Base-by-base conservation (phyloP, 2,329 filamentous ascomycete genomes). In the Dichotomopilus funicola region DNA sequence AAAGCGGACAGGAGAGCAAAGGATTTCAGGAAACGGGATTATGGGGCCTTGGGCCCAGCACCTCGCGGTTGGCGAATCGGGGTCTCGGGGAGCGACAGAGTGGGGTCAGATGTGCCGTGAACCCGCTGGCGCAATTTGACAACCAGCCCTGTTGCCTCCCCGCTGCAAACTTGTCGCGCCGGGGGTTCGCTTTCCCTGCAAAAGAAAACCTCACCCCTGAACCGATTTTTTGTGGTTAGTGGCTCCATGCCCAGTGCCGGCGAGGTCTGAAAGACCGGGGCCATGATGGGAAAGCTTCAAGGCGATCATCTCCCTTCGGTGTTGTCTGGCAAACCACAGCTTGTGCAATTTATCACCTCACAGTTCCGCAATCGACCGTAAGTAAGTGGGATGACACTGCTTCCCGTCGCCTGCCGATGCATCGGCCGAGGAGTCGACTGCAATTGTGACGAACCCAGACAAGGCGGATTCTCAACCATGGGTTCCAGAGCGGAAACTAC, bases 41-140 rank as follows among this genome's bases (percentile, higher is more conserved):
- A 31, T 43, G n/a, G 44, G 31, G 42, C 27, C 19, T 27, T 27
- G 19, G 19, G 19, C 19, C 19, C 19, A 27, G 48, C 19, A 43
- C 12, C 43, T 8, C 9, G 40, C 9, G 27, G 44, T 55, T 51
- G 56, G 31, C 56, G 56, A 58, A 58, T 58, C 46, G 53, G 49
- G 56, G 43, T 46, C 19, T 27, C 47, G 13, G 55, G 55, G 40
- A 42, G 6, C 42, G 49, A 13, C 33, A 34, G 31, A 12, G 56
- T 50, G 53, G 56, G 38, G 31, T 40, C 5, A 7, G n/a, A 5
- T n/a, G 19, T 57, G 51, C 48, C 47, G 46, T 19, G 31, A 34
- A 27, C 27, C 41, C 43, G 37, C 43, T 37, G 19, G 40, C 27
- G 53, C 53, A 58, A 58, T 55, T 58, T 55, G 53, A 34, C 44